Evolutionary conservation across 2,329 filamentous ascomycete genomes (phyloP), one percentile per base, ranked within the genome.

Genomic region (Diplocarpon rosae): DNA sequence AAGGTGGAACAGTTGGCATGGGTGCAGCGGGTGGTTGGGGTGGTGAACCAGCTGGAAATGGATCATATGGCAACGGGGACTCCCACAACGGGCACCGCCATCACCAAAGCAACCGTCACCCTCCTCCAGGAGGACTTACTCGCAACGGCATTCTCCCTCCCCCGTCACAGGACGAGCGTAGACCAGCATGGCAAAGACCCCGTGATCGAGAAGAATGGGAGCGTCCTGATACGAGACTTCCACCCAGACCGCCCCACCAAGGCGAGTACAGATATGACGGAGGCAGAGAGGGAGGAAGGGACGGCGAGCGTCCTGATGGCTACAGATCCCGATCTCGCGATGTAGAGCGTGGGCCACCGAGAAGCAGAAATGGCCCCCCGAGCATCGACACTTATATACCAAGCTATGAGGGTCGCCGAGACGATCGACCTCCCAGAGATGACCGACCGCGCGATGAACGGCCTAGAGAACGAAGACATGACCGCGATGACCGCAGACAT

Each of bases 1-100:
- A 90, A 55, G 90, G 89, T 11, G 90, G 87, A 3, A 88, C 86
- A 1, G 88, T 95, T 2, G 90, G 90, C 12, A 78, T 87, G 57
- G 76, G 70, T 8, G 70, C 71, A 9, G 70, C 73, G 49, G 62
- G 55, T 30, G 55, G 51, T 11, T 60, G 59, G 58, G 56, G 56
- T 40, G 54, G 52, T 14, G 56, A 59, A 29, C 38, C 47, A 38
- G 37, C 37, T n/a, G 52, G 52, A 11, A 54, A 57, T 38, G 51
- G 43, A n/a, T 43, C 48, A 2, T 58, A 51, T 39, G 50, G 46
- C 11, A 55, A 56, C 43, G 48, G 50, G 20, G 54, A 56, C 20
- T 49, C 52, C 32, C 54, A 58, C 37, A 51, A 51, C 24, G 48
- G 47, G 27, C 46, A 57, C 50, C 52, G 57, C n/a, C 56, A 58